These are phyloP conservation scores for Sordaria brevicollis DNA, from an alignment of 495 filamentous ascomycete species.

Conservation along the genomic window DNA sequence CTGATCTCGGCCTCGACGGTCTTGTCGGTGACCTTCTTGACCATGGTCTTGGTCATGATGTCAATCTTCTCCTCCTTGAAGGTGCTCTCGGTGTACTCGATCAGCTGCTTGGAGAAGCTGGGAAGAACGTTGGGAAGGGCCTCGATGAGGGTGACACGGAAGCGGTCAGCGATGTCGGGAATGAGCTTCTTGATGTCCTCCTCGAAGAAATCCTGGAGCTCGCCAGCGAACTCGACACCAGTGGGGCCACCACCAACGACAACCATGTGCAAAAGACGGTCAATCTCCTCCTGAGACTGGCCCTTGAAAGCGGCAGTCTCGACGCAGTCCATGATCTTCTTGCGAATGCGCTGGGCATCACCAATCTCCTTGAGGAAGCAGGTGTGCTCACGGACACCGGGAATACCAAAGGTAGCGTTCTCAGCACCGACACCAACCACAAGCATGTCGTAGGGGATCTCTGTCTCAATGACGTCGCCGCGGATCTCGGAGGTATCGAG, in stretches of 20 bases:
- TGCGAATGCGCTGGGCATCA: conserved; percentile 91
- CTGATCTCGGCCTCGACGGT: conserved; percentile 84
- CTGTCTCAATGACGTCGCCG: conserved; percentile 70
- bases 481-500: conserved; percentile 89
- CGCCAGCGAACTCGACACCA: conserved; percentile 95
- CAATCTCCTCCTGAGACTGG: conserved; percentile 77
- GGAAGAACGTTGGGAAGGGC: conserved; percentile 96
- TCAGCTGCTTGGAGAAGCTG: conserved; percentile 98
- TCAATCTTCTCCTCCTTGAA: conserved; percentile 98
- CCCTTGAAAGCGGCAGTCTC: conserved; percentile 98
- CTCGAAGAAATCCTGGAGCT: conserved; percentile 97
- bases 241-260: conserved; percentile 97
- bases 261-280: conserved; percentile 96
- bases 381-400: conserved; percentile 86
- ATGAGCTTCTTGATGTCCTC: conserved; percentile 97
- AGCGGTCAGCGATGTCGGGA: conserved; percentile 85
- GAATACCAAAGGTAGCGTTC: conserved; percentile 97
- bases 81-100: conserved; percentile 97
- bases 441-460: conserved; percentile 96
- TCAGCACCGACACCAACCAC: conserved; percentile 95
- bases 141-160: conserved; percentile 95
- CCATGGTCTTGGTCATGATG: conserved; percentile 97
- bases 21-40: conserved; percentile 94
- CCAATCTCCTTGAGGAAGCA: conserved; percentile 98
- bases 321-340: conserved; percentile 98